Base-by-base conservation (phyloP, 768 basidiomycete genomes). In the Leccinum fibrillosum region DNA sequence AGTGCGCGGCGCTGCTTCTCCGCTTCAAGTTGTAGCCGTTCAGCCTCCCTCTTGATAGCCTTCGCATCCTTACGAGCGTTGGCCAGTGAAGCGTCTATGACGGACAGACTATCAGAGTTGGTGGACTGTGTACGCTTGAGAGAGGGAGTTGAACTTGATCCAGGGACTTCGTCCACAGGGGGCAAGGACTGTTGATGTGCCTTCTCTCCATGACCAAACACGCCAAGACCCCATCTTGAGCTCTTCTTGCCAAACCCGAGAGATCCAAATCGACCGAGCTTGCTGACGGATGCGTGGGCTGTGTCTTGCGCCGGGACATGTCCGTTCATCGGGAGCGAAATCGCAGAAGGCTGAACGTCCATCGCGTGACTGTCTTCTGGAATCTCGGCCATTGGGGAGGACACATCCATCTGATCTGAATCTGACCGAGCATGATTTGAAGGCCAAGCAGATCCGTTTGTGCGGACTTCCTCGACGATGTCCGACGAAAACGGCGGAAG, bases 1-100 rank as follows among this genome's bases (percentile, higher is more conserved):
- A 90, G 79, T 56, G 85, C 85, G 62, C 92, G 90, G 61, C 88
- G 86, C 64, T 91, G 89, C 66, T 87, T 84, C 78, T 94, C 92
- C 19, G 90, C 89, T 72, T 95, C 92, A 58, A 82, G 83, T 56
- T 85, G 84, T 52, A 89, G 71, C 39, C 88, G 84, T 66, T 90
- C 86, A 2, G 88, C 88, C 73, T 92, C 89, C 75, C 91, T 91
- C 79, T 90, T 91, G 61, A 80, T 75, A 72, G 86, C 85, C 80
- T 92, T 91, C 61, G 81, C 76, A 67, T 92, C 89, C 54, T 76
- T 78, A 54, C 77, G 75, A 42, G 74, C 21, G 70, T 52, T 75
- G 66, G 26, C 75, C 67, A 34, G 76, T 75, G 60, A 75, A 65
- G 28, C 81, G 80, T 53, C 84, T 78, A 23, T 81, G 52, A 86